Conservation (phyloP, 192 early-diverging fungal genomes). For the Entomortierella chlamydospora region DNA sequence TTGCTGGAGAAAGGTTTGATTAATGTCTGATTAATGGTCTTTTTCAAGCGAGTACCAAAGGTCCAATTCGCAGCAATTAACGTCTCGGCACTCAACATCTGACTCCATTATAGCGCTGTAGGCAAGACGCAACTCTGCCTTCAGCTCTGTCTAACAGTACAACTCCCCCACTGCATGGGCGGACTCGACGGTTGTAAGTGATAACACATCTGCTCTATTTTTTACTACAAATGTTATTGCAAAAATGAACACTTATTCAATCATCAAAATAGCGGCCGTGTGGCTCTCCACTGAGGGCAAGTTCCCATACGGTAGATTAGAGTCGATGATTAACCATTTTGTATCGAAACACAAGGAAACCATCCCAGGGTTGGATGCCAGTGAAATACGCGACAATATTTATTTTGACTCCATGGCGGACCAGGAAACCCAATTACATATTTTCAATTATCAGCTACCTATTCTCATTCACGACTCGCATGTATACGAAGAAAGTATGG, state of each 20-base stretch:
- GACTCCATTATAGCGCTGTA: constrained; percentile 61
- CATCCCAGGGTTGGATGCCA: constrained; percentile 28
- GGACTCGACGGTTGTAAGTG: constrained; percentile 68
- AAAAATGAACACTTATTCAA: no score
- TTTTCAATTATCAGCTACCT: constrained; percentile 80
- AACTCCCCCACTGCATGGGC: constrained; percentile 67
- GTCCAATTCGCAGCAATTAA: no score
- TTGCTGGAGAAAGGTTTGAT: constrained; percentile 75
- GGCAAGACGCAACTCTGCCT: constrained; percentile 92
- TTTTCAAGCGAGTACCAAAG: no score
- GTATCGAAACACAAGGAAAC: constrained; percentile 25
- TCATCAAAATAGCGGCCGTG: constrained; percentile 62
- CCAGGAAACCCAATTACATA: constrained; percentile 77
- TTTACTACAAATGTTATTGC: no score
- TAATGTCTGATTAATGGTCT: not conserved
- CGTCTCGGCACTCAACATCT: no score
- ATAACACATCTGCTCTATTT: not conserved
- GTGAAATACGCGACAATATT: constrained; percentile 57
- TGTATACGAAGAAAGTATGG: not conserved
- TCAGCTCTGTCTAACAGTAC: constrained; percentile 80
- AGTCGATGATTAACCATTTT: constrained; percentile 57
- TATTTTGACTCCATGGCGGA: constrained; percentile 78
- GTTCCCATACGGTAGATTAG: constrained; percentile 73
- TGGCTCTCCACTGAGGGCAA: constrained; percentile 81
- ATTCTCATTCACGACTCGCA: constrained; percentile 56